Conservation (phyloP, 495 filamentous ascomycete genomes). For the Trichoderma reesei region DNA sequence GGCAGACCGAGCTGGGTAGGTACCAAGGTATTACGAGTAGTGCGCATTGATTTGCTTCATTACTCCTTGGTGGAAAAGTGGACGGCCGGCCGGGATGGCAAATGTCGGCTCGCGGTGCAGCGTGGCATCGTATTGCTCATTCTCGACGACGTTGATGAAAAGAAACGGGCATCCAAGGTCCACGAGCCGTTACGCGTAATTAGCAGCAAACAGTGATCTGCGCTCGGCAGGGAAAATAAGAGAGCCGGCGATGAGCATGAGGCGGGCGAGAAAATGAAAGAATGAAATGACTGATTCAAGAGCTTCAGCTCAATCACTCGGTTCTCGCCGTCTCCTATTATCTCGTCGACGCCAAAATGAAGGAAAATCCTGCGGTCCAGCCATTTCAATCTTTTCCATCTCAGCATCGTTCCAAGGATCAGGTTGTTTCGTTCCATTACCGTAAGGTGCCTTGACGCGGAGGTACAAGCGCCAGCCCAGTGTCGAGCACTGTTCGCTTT, state of each 20-base stretch:
- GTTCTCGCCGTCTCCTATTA: constrained; percentile 1
- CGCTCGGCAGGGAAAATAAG: background rate
- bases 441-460: too few species aligned
- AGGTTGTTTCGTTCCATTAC: too few species aligned
- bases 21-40: background rate
- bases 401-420: too few species aligned
- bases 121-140: background rate
- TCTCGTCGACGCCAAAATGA: too few species aligned
- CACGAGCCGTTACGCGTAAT: background rate
- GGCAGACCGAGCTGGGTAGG: too few species aligned
- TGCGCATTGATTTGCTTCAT: background rate
- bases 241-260: background rate
- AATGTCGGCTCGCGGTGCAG: background rate
- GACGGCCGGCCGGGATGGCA: background rate
- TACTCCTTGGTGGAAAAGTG: background rate
- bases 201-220: background rate
- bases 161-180: background rate
- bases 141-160: too few species aligned
- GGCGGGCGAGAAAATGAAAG: background rate
- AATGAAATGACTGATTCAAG: too few species aligned
- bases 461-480: background rate
- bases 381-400: constrained; percentile 3
- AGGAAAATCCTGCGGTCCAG: background rate
- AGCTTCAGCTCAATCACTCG: background rate
- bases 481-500: background rate